Base-by-base conservation (phyloP, 2,329 filamentous ascomycete genomes). In the Ophiocordyceps robertsii region DNA sequence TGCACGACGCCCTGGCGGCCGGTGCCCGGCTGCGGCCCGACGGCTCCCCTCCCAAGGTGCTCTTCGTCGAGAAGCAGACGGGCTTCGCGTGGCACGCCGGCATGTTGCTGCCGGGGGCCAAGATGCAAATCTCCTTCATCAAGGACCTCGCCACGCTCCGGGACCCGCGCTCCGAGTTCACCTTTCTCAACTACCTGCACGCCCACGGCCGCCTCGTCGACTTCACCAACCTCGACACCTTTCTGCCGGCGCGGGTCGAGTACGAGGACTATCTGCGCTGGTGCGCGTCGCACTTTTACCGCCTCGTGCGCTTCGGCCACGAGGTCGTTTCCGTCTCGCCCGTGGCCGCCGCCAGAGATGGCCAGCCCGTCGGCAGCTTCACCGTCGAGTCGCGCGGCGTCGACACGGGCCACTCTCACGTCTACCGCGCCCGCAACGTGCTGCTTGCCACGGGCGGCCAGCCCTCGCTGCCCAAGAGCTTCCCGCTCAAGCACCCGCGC, bases 91-190 rank as follows among this genome's bases (percentile, higher is more conserved):
- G 90, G 90, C 90, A 96, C 62, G 80, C 87, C 0, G 90, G 90
- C 46, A 96, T 96, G 90, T 77, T 95, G 45, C 75, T 96, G 3
- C 86, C 88, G 0, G 89, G 88, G 6, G 85, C 89, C 41, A 88
- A 84, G 65, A 96, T 96, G 90, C 90, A 96, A 60, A 96, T 96
- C 53, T 93, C 86, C 10, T 96, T 95, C 67, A 75, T 96, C 66
- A 96, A 96, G 67, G 90, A 96, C 58, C 76, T 96, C 61, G 90
- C 90, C 4, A 92, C 86, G 4, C 71, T 95, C 51, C 76, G 90
- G 44, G 81, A 96, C 58, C 90, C 90, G 8, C 77, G 83, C 49
- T 94, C 85, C 50, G 75, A 88, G 54, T 96, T 96, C 63, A 96
- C 90, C 13, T 96, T 95, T 65, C 69, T 95, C 57, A 95, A 95